Percentiles rank a stretch among this genome's conserved stretches.
Conservation (phyloP, 352 stramenopile genomes). For the Globisporangium rhizosaccharum region DNA sequence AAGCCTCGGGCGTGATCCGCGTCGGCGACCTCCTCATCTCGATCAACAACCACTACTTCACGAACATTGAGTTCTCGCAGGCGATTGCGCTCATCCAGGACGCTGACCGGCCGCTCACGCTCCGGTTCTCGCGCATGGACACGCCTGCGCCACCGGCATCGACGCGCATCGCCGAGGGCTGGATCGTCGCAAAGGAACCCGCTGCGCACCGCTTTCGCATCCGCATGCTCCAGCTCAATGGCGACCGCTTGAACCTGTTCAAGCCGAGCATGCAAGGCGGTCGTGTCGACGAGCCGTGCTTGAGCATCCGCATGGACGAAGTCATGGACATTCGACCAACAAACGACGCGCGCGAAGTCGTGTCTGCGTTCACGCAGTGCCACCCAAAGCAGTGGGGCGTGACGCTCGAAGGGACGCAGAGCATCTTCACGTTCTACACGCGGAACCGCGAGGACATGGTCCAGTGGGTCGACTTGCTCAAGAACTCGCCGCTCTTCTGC, state of each 20-base stretch:
- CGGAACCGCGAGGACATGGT: constrained; percentile 69
- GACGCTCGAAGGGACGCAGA: constrained; percentile 73
- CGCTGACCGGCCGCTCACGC: constrained; percentile 61
- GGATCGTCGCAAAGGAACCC: constrained; percentile 82
- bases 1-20: constrained; percentile 70
- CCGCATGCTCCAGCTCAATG: constrained; percentile 79
- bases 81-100: constrained; percentile 72
- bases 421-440: constrained; percentile 86
- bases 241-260: constrained; percentile 75
- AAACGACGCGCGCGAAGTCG: constrained; percentile 72
- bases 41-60: constrained; percentile 86
- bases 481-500: constrained; percentile 81
- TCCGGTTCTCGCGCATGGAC: constrained; percentile 80
- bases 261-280: constrained; percentile 82
- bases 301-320: constrained; percentile 77
- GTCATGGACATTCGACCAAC: constrained; percentile 80
- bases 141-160: constrained; percentile 22
- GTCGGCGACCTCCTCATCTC: constrained; percentile 81
- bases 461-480: constrained; percentile 84
- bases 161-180: constrained; percentile 70
- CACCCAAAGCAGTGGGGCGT: constrained; percentile 84
- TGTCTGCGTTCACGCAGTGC: constrained; percentile 76
- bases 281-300: constrained; percentile 56
- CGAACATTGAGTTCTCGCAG: constrained; percentile 79
- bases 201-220: constrained; percentile 69